Percentiles rank a stretch among this genome's conserved stretches.
Evolutionary conservation across 1,284 basidiomycete genomes (phyloP).

Genomic region (Sanghuangporus sanghuang): DNA sequence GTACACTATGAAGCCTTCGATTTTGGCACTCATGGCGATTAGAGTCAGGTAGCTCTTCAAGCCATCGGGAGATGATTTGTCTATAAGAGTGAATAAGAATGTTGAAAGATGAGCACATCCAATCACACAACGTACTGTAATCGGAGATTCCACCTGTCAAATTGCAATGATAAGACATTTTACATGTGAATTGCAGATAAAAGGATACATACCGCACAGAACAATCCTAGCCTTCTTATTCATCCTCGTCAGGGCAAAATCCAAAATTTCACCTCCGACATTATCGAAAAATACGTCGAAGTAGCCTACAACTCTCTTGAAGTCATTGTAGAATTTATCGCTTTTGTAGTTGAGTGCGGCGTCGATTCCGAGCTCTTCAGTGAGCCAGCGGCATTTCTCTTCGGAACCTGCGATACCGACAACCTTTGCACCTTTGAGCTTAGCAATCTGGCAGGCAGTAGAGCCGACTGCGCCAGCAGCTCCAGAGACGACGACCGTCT

Average conservation of each 20-base stretch:
- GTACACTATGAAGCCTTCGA: constrained; percentile 83
- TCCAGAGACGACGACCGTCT: constrained; percentile 81
- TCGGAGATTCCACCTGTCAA: constrained; percentile 69
- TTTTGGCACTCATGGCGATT: constrained; percentile 70
- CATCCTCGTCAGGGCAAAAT: constrained; percentile 67
- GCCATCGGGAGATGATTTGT: constrained; percentile 50
- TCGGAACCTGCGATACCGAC: constrained; percentile 76
- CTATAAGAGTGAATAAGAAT: constrained; percentile 28
- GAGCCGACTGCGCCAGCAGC: constrained; percentile 86
- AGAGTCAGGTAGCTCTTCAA: constrained; percentile 58
- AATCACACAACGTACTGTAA: constrained; percentile 50
- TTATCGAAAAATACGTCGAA: constrained; percentile 86
- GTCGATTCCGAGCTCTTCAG: constrained; percentile 77
- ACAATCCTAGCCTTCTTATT: constrained; percentile 75
- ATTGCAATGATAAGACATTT: not conserved
- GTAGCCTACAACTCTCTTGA: constrained; percentile 56
- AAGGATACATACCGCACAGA: constrained; percentile 54
- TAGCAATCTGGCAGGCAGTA: constrained; percentile 73
- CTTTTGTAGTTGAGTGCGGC: constrained; percentile 87
- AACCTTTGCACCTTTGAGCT: constrained; percentile 70
- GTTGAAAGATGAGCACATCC: not conserved
- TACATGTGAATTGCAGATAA: not conserved
- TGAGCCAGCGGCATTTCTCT: constrained; percentile 83
- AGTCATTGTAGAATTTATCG: constrained; percentile 60
- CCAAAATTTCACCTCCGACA: constrained; percentile 80